These are phyloP conservation scores for Baudoinia panamericana DNA, from an alignment of 495 filamentous ascomycete genomes.

Conservation along the genomic window DNA sequence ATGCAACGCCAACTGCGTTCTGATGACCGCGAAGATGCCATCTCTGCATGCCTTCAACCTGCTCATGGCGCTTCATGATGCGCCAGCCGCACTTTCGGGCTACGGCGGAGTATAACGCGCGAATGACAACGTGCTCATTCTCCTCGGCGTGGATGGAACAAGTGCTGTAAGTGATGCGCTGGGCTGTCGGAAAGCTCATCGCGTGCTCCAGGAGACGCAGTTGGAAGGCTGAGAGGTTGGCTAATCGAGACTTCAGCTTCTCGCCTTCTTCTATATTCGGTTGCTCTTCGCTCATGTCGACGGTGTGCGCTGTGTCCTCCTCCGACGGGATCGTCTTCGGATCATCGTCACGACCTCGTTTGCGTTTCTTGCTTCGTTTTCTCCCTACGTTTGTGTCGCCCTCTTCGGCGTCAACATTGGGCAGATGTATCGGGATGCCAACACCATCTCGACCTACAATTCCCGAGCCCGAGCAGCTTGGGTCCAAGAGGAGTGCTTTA, in stretches of 20 bases:
- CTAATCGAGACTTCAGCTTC: conserved; percentile 41
- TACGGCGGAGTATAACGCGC: conserved; percentile 49
- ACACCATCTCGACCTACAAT: conserved; percentile 66
- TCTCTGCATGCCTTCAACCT: conserved; percentile 53
- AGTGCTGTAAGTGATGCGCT: conserved; percentile 75
- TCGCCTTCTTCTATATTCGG: conserved; percentile 2
- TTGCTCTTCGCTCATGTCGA: neutral
- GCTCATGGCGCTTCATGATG: conserved; percentile 53
- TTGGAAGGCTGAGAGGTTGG: conserved; percentile 36
- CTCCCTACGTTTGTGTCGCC: too few relatives aligned
- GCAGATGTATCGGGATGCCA: conserved; percentile 42
- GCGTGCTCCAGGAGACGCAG: conserved; percentile 37
- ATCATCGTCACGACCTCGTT: conserved; percentile 1
- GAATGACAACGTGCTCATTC: conserved; percentile 72
- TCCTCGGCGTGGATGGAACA: conserved; percentile 78
- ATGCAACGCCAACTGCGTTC: neutral
- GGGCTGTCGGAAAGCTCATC: conserved; percentile 64
- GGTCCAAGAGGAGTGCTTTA: conserved; percentile 69
- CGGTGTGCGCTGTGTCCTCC: neutral
- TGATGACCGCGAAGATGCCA: conserved; percentile 59
- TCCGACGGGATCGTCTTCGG: neutral
- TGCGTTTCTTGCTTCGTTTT: conserved; percentile 21
- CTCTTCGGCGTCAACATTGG: conserved; percentile 14
- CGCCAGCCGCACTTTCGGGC: conserved; percentile 63
- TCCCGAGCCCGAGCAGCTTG: conserved; percentile 86